Evolutionary conservation across 179 eudicot species (phyloP).

Genomic region (Amaranthus tricolor): DNA sequence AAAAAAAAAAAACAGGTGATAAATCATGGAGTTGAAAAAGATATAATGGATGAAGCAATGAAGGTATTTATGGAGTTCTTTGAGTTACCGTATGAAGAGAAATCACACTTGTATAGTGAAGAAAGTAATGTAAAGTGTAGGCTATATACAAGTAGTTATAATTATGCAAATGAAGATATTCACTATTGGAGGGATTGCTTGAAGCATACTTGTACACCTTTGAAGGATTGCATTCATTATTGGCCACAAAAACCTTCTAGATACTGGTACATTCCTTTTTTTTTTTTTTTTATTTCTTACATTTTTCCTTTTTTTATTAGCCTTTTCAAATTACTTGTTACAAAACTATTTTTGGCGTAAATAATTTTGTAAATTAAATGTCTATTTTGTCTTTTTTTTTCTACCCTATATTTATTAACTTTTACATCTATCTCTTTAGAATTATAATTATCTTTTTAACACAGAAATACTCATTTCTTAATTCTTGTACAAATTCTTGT

Average conservation of each 20-base stretch:
- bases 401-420: no score
- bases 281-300: not conserved
- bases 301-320: not conserved
- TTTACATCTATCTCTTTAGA: no score
- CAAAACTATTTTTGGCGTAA: no score
- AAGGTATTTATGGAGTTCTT: conserved; percentile 23
- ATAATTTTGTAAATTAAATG: no score
- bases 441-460: no score
- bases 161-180: conserved; percentile 27
- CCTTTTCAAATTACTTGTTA: no score
- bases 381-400: no score
- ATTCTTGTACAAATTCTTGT: no score
- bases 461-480: no score
- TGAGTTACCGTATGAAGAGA: conserved; percentile 24
- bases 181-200: conserved; percentile 47
- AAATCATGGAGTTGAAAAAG: conserved; percentile 20
- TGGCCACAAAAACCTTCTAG: conserved; percentile 49
- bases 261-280: conserved; percentile 27
- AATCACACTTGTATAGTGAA: conserved; percentile 16
- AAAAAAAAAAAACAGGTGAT: no score
- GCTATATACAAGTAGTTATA: conserved; percentile 32
- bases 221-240: conserved; percentile 30
- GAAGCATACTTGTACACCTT: conserved; percentile 35
- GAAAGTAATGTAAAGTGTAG: conserved; percentile 12
- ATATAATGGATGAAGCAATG: conserved; percentile 14